Evolutionary conservation across 2,329 filamentous ascomycete genomes (phyloP).

Genomic region (Cordyceps tenuipes): DNA sequence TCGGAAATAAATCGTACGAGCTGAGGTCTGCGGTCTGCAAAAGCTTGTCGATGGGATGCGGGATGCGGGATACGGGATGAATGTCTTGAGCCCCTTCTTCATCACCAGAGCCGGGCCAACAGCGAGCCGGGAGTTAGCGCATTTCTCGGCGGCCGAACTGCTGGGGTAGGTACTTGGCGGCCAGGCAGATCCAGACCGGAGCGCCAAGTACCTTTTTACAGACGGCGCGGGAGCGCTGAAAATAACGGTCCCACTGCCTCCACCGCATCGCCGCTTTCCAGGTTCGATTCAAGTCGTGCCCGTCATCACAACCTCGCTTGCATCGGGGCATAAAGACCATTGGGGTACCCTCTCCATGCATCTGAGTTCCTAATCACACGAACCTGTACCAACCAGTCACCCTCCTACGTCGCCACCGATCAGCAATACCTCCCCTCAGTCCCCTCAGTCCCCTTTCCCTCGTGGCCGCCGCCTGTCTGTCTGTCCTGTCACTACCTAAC

Average conservation of each 20-base stretch:
- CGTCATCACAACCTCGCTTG: conserved; percentile 2
- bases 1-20: not conserved
- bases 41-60: not conserved
- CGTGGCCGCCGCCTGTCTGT: not conserved
- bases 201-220: too few relatives aligned
- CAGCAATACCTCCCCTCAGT: not conserved
- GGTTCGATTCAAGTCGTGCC: not conserved
- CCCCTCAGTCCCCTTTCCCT: not conserved
- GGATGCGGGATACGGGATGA: not conserved
- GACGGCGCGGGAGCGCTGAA: too few relatives aligned
- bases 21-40: not conserved
- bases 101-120: not conserved
- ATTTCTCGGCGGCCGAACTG: not conserved
- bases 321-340: conserved; percentile 2
- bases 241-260: too few relatives aligned
- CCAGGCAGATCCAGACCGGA: too few relatives aligned
- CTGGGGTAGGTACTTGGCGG: too few relatives aligned
- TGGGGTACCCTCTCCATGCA: not conserved
- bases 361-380: not conserved
- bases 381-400: not conserved
- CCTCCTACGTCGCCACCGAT: too few relatives aligned
- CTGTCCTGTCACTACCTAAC: not conserved
- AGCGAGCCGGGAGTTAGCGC: not conserved
- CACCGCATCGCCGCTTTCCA: not conserved
- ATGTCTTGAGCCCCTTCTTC: not conserved